These are phyloP conservation scores for Trichoderma parareesei DNA, from an alignment of 495 filamentous ascomycete species.

Conservation along the genomic window DNA sequence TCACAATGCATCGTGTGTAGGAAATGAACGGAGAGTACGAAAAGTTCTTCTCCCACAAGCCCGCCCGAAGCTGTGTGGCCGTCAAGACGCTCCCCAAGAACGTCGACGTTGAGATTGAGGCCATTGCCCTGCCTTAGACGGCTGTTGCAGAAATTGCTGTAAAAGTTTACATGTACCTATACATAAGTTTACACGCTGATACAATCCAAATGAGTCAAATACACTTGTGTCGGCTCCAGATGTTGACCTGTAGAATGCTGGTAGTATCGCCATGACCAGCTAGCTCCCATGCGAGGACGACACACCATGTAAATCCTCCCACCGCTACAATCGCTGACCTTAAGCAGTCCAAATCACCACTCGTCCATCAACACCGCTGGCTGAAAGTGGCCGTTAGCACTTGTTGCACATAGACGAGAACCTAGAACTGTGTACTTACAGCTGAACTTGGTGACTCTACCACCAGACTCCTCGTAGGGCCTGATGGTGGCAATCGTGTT, in stretches of 20 bases:
- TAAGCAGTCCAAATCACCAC: slow-evolving; percentile 63
- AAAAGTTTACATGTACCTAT: background rate
- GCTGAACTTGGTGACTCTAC: slow-evolving; percentile 68
- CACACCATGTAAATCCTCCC: background rate
- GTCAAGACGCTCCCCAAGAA: slow-evolving; percentile 85
- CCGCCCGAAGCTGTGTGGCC: slow-evolving; percentile 86
- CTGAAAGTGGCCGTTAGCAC: slow-evolving; percentile 44
- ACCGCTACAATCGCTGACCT: background rate
- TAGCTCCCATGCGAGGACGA: background rate
- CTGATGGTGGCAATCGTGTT: slow-evolving; percentile 87
- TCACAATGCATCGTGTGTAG: slow-evolving; percentile 14
- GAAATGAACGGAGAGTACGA: slow-evolving; percentile 86
- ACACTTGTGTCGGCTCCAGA: slow-evolving; percentile 16
- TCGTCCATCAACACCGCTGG: slow-evolving; percentile 89
- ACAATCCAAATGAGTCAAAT: slow-evolving; percentile 16
- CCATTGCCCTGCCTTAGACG: slow-evolving; percentile 59
- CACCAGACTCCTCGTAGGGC: slow-evolving; percentile 58
- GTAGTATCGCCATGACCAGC: background rate
- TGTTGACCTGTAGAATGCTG: slow-evolving; percentile 11
- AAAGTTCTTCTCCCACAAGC: slow-evolving; percentile 81
- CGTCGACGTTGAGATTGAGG: slow-evolving; percentile 89
- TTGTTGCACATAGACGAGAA: background rate
- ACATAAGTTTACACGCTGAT: slow-evolving; percentile 4
- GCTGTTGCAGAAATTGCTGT: background rate
- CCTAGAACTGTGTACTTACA: slow-evolving; percentile 50